Percentiles rank a stretch among this genome's conserved stretches.
Evolutionary conservation across 148 eudicot species (phyloP).

Genomic region (Vaccinium myrtillus): DNA sequence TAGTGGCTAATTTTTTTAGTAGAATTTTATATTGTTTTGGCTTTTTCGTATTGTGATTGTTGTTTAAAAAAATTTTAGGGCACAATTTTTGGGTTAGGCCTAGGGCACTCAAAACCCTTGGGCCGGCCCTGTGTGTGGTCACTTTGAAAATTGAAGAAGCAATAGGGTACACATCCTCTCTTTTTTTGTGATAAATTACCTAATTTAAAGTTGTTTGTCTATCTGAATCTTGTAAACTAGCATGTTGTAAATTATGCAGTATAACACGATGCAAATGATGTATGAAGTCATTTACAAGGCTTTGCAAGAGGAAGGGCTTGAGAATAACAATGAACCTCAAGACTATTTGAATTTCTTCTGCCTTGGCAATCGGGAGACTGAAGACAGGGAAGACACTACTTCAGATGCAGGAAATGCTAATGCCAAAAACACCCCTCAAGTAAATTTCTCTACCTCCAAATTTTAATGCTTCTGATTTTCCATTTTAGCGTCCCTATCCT

Average conservation of each 20-base stretch:
- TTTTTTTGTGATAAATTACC: neutral
- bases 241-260: conserved; percentile 37
- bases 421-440: conserved; percentile 57
- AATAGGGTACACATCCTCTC: neutral
- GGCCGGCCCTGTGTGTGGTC: no score
- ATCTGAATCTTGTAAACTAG: neutral
- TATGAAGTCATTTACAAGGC: conserved; percentile 75
- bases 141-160: no score
- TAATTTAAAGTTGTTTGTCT: neutral
- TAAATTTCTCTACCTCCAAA: conserved; percentile 10
- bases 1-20: no score
- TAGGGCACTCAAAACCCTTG: no score
- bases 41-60: no score
- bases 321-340: conserved; percentile 62
- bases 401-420: conserved; percentile 21
- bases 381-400: conserved; percentile 15
- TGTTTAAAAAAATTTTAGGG: no score
- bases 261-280: conserved; percentile 98
- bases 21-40: no score
- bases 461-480: neutral
- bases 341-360: conserved; percentile 88
- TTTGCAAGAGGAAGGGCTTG: conserved; percentile 61
- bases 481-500: neutral
- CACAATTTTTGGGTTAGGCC: no score
- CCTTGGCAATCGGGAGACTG: conserved; percentile 70